Base-by-base conservation (phyloP, 441 rosid genomes). In the Mallotus japonicus region DNA sequence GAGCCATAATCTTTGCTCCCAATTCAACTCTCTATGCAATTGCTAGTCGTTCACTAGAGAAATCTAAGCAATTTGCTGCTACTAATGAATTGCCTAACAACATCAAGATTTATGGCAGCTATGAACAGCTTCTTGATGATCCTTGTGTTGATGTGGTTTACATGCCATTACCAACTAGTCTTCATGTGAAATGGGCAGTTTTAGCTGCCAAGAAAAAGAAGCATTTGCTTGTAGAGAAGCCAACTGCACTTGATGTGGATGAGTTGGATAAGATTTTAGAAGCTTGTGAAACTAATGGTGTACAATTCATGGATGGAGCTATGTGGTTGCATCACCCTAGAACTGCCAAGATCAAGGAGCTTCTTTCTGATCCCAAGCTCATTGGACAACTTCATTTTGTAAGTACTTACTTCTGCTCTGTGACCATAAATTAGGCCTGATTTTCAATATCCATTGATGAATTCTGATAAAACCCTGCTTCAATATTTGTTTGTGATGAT, bases 311-410 rank as follows among this genome's bases (percentile, higher is more conserved):
- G 95, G 95, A 92, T 71, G 92, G 91, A 4, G 82, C 93, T 53
- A 88, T 87, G 91, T 88, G 91, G 97, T 54, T 90, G 78, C 93
- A 92, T 44, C 74, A 89, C 69, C 91, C 92, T 17, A 78, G 93
- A 62, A 89, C 88, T 49, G 75, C 53, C 34, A 70, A 72, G 73
- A 86, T 89, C 79, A 72, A 74, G 82, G 87, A 85, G 57, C 67
- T 69, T 75, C 70, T 90, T 51, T 75, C 73, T 67, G 82, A 83
- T 80, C 82, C 85, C 70, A 81, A 81, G 68, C 71, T 73, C 58
- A 53, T 88, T 3, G 88, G 90, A 75, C 81, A 75, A 24, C 71
- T 80, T 47, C 75, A 73, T 40, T 80, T 76, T 57, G 86, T 83
- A 74, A 79, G 79, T 77, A 32, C 5, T 17, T 2, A 13, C 20